These are phyloP conservation scores for Cordyceps fumosorosea DNA, from an alignment of 2,329 filamentous ascomycete species.

Conservation along the genomic window DNA sequence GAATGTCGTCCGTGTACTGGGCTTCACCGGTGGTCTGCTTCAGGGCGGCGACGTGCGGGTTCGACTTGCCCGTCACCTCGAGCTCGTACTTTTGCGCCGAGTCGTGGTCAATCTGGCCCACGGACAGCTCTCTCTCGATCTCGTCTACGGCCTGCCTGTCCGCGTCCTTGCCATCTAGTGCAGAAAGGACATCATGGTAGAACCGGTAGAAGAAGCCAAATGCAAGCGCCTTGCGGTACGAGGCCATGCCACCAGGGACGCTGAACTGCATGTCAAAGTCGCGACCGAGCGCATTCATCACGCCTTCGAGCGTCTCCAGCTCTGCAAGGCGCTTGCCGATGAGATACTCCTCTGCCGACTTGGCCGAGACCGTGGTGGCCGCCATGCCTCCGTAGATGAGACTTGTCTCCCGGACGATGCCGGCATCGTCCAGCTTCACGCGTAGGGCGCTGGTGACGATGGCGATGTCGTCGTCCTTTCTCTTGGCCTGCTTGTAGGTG, in stretches of 20 bases:
- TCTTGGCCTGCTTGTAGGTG: constrained; percentile 92
- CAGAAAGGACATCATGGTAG: constrained; percentile 77
- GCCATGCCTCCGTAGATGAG: constrained; percentile 96
- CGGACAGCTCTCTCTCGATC: constrained; percentile 78
- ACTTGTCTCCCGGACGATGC: constrained; percentile 66
- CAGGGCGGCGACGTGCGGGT: constrained; percentile 80
- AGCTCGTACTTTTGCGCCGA: constrained; percentile 73
- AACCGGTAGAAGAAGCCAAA: constrained; percentile 96
- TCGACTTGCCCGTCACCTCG: constrained; percentile 77
- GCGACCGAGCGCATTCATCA: constrained; percentile 79
- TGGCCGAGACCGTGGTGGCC: constrained; percentile 80
- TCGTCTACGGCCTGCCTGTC: constrained; percentile 76
- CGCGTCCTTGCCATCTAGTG: constrained; percentile 43
- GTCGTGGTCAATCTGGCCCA: constrained; percentile 69
- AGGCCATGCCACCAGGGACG: constrained; percentile 95
- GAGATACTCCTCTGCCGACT: constrained; percentile 67
- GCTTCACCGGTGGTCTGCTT: constrained; percentile 93
- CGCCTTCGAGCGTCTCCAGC: constrained; percentile 75
- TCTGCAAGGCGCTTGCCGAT: constrained; percentile 74
- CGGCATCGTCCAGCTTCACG: constrained; percentile 60
- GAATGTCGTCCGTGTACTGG: constrained; percentile 95
- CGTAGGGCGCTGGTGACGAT: constrained; percentile 88
- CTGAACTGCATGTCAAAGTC: constrained; percentile 88
- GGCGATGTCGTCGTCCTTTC: constrained; percentile 97
- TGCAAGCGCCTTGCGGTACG: constrained; percentile 84